Conservation (phyloP, 345 rosid genomes). For the Kernera saxatilis region DNA sequence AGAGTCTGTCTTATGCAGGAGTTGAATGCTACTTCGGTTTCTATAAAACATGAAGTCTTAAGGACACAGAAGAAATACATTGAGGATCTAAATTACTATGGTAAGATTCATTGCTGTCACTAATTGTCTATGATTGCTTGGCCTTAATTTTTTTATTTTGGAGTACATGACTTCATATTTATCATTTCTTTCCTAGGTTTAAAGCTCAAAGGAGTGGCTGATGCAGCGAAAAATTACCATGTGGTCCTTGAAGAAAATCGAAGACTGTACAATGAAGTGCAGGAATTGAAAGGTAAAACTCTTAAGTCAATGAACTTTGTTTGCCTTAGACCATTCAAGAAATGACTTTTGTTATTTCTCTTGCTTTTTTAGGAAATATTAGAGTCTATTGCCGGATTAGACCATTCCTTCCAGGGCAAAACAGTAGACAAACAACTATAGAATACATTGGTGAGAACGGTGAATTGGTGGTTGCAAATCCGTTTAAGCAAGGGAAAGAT, state of each 20-base stretch:
- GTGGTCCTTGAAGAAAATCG: conserved; percentile 77
- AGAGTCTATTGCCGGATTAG: conserved; percentile 95
- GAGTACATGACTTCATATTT: conserved; percentile 5
- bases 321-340: background rate
- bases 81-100: conserved; percentile 60
- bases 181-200: conserved; percentile 37
- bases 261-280: conserved; percentile 86
- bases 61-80: conserved; percentile 51
- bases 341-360: conserved; percentile 18
- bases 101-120: conserved; percentile 37
- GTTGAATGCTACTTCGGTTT: conserved; percentile 51
- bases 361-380: conserved; percentile 62
- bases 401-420: conserved; percentile 89
- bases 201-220: conserved; percentile 72
- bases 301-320: conserved; percentile 2
- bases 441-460: conserved; percentile 88
- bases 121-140: conserved; percentile 1
- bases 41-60: conserved; percentile 62
- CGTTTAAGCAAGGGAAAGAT: conserved; percentile 76
- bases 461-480: conserved; percentile 83
- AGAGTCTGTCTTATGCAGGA: conserved; percentile 42
- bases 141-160: conserved; percentile 5
- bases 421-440: conserved; percentile 59
- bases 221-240: conserved; percentile 87
- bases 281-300: conserved; percentile 86